Evolutionary conservation across 805 yeast genomes (phyloP), one percentile per base, ranked within the genome.

Genomic region (Teunomyces tritomae): DNA sequence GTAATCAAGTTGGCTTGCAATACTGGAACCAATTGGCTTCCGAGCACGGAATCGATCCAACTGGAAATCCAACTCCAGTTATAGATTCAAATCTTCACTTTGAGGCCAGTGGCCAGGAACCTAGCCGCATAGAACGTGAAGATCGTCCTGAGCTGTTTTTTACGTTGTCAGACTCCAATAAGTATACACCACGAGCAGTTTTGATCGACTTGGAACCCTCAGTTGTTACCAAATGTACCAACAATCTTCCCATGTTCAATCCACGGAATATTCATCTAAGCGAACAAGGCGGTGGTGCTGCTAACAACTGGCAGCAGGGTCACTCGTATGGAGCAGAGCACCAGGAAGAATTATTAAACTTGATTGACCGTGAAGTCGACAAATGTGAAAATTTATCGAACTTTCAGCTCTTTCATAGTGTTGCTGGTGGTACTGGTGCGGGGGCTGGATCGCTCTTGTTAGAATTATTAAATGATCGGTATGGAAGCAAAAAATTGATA

Each of bases 371-470:
- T 47, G 97, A 94, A 58, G 76, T 90, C 35, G 99, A 94, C 60
- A 84, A 87, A 28, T 85, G 96, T 55, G 98, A 95, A 53, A 85
- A 85, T 47, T 70, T 90, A 45, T 94, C 91, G 54, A 96, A 95
- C 4, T 94, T 94, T 64, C 96, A 90, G 71, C 69, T 94, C 54
- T 65, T 91, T 44, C 99, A 94, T 67, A 87, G 97, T 3, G 96
- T 94, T 4, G 98, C 97, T 0, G 99, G 99, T 32, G 99, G 99
- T 34, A 94, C 99, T 0, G 99, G 99, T 0, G 87, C 97, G 0
- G 99, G 99, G 3, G 80, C 90, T 32, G 99, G 99, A 0, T 87
- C 96, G 0, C 79, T 79, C 48, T 56, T 94, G 39, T 67, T 94
- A 33, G 97, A 94, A 63, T 72, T 82, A 11, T 65, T 95, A 48